phyloP scores from a whole-genome alignment of 208 protist genomes.

The Trichomonas vaginalis region DNA sequence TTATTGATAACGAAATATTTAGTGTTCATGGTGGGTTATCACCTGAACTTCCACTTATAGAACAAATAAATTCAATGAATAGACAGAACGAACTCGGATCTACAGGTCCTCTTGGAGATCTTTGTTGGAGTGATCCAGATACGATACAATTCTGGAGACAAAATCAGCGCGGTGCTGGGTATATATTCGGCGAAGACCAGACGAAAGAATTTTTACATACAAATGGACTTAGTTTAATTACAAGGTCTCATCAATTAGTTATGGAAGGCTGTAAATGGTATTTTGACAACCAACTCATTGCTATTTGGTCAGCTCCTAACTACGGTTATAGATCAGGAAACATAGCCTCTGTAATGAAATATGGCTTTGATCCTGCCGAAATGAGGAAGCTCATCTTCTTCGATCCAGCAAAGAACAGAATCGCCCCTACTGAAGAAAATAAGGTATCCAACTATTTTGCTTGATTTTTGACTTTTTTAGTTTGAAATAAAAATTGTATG shows the following conservation, averaged over 20 bases:
- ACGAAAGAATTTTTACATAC: not conserved
- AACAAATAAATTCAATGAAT: not conserved
- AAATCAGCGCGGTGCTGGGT: not conserved
- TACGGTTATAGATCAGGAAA: constrained; percentile 19
- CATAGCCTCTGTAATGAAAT: constrained; percentile 4
- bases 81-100: not conserved
- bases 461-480: too few species aligned
- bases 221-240: not conserved
- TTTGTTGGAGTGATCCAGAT: constrained; percentile 21
- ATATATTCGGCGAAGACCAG: not conserved
- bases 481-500: too few species aligned
- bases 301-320: constrained; percentile 72
- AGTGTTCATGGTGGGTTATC: constrained; percentile 9
- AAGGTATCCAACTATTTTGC: not conserved
- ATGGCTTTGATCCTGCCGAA: constrained; percentile 47
- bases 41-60: not conserved
- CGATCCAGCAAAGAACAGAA: not conserved
- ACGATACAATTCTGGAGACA: not conserved
- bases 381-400: not conserved
- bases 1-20: constrained; percentile 10
- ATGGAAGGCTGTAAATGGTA: constrained; percentile 68
- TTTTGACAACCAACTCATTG: constrained; percentile 49
- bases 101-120: not conserved
- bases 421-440: not conserved
- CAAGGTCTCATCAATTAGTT: constrained; percentile 67